phyloP scores from a whole-genome alignment of 495 filamentous ascomycete species.

The Neurospora sublineolata region DNA sequence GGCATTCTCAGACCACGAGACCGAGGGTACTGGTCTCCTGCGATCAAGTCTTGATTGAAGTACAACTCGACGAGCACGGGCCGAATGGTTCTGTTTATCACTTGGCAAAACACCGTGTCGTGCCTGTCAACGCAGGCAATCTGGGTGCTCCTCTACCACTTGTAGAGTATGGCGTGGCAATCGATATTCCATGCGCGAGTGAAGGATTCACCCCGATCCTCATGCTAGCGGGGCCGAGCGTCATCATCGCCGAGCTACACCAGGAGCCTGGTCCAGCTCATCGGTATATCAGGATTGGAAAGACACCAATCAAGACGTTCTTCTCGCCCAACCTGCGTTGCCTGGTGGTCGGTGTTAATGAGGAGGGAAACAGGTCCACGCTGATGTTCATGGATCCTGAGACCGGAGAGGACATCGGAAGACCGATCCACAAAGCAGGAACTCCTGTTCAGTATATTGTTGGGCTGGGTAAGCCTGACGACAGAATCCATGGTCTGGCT shows the following conservation, averaged over 20 bases:
- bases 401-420: slow-evolving; percentile 34
- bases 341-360: slow-evolving; percentile 40
- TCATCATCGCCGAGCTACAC: slow-evolving; percentile 41
- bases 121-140: slow-evolving; percentile 28
- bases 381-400: slow-evolving; percentile 38
- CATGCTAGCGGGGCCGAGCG: slow-evolving; percentile 30
- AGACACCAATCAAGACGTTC: slow-evolving; percentile 42
- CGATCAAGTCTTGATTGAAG: slow-evolving; percentile 13
- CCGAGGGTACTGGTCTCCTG: slow-evolving; percentile 19
- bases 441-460: slow-evolving; percentile 22
- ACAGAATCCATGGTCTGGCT: slow-evolving; percentile 29
- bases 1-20: background rate
- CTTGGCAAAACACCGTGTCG: slow-evolving; percentile 21
- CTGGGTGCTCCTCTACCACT: slow-evolving; percentile 16
- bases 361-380: slow-evolving; percentile 20
- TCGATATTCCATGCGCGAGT: slow-evolving; percentile 17
- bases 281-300: slow-evolving; percentile 34
- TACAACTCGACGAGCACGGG: background rate
- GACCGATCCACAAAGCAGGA: slow-evolving; percentile 24
- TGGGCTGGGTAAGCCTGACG: slow-evolving; percentile 29
- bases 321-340: slow-evolving; percentile 40
- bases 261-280: slow-evolving; percentile 37
- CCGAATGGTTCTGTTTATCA: background rate
- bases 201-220: slow-evolving; percentile 19
- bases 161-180: slow-evolving; percentile 19